phyloP scores from a whole-genome alignment of 1,139 yeast species.

The Suhomyces taliae region DNA sequence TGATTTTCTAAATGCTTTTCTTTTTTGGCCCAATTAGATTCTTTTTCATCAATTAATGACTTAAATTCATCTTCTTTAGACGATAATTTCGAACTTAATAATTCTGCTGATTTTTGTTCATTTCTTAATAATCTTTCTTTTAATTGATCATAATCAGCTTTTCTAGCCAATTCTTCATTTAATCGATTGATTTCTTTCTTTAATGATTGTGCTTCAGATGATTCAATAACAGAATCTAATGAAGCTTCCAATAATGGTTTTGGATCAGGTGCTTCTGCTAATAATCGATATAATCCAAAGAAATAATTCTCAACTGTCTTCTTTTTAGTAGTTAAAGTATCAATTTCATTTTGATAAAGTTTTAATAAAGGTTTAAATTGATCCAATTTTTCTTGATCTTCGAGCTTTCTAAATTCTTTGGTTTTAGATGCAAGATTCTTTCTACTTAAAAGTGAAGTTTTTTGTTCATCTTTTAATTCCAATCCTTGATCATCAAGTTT shows the following conservation, averaged over 20 bases:
- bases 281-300: conserved; percentile 67
- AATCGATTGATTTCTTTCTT: conserved; percentile 55
- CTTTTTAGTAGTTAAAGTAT: conserved; percentile 72
- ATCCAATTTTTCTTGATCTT: conserved; percentile 61
- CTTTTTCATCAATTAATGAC: conserved; percentile 61
- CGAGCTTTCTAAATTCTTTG: conserved; percentile 73
- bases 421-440: conserved; percentile 79
- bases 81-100: conserved; percentile 42
- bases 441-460: conserved; percentile 63
- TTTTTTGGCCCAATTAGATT: conserved; percentile 57
- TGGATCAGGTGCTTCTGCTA: conserved; percentile 95
- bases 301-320: conserved; percentile 73
- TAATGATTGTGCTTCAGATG: conserved; percentile 54
- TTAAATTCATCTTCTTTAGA: conserved; percentile 65
- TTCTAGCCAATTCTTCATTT: conserved; percentile 60
- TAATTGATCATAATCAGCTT: conserved; percentile 77
- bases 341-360: conserved; percentile 86
- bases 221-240: conserved; percentile 62
- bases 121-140: conserved; percentile 58
- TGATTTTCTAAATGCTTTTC: conserved; percentile 47
- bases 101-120: conserved; percentile 60
- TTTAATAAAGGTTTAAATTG: conserved; percentile 72
- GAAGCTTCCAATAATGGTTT: conserved; percentile 74
- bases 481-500: conserved; percentile 74
- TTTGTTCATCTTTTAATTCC: conserved; percentile 70